Evolutionary conservation across 23 red algal species (phyloP), one percentile per base, ranked within the genome.

Genomic region (Gracilaria caudata): DNA sequence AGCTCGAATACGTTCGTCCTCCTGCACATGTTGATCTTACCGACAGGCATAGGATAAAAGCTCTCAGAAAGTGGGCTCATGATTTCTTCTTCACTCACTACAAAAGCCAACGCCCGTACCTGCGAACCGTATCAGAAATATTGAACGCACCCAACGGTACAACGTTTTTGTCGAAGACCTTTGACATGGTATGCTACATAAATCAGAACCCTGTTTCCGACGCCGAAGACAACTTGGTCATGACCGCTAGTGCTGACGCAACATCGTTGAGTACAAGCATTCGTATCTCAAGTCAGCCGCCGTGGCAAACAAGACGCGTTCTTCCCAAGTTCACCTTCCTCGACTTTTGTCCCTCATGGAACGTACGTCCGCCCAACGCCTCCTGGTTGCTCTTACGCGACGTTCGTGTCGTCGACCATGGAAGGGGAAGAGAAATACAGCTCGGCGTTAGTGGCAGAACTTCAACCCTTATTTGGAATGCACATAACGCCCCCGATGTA

Each of bases 341-440:
- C 26, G 43, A 85, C 39, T 85, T 70, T 28, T 72, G 47, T 37
- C 81, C 81, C 10, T 85, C 63, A 34, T 85, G 81, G 81, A 54
- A 66, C 20, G 10, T 14, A 2, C 59, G 37, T 13, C 64, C 81
- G 12, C 44, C 17, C 26, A 40, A 14, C 41, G 12, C 29, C 34
- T 72, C 65, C 39, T 87, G 83, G 83, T 60, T 78, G n/a, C 83
- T 87, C 25, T 38, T 87, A 7, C 45, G 72, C 17, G 83, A 87
- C 43, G 51, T 46, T 19, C 32, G 58, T 23, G 32, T 87, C n/a
- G 32, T 25, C 28, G 23, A 37, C 55, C 36, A 8, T 7, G 68
- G 68, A 25, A 14, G 3, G 3, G 24, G 38, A 7, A 65, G 45
- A 43, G 32, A 58, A 39, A 68, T 56, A 46, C 6, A 72, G 38